A percentile compares a stretch with the other conserved stretches of the same genome.
Evolutionary conservation across 1,139 yeast genomes (phyloP).

Genomic region (Chernovozyma sophiae-reginae): DNA sequence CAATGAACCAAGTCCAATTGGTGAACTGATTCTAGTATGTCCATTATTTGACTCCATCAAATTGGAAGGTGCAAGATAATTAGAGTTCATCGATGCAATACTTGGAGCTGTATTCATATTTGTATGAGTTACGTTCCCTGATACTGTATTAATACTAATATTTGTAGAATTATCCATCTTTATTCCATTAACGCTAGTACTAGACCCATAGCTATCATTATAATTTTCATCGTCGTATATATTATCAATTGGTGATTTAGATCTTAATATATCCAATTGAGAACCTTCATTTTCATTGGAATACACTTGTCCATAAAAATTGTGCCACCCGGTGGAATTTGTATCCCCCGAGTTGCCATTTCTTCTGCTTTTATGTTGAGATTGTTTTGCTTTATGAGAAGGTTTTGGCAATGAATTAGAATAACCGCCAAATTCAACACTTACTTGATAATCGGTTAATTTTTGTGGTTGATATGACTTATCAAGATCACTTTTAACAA

Average conservation of each 20-base stretch:
- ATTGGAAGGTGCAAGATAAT: background rate
- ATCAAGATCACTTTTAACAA: conserved; percentile 23
- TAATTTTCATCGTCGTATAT: background rate
- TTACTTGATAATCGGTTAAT: conserved; percentile 37
- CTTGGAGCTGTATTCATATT: background rate
- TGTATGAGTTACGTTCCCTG: background rate
- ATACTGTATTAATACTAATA: background rate
- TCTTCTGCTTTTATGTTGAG: background rate
- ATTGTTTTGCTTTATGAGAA: conserved; percentile 6
- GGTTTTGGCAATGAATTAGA: conserved; percentile 32
- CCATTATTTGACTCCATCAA: background rate
- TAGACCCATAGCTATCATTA: background rate
- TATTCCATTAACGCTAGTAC: background rate
- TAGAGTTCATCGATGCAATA: background rate
- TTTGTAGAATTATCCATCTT: background rate
- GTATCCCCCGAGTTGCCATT: conserved; percentile 1
- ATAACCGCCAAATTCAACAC: conserved; percentile 41
- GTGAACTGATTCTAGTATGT: conserved; percentile 5
- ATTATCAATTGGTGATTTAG: background rate
- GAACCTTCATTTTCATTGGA: conserved; percentile 12
- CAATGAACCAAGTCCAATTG: background rate
- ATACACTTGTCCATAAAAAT: conserved; percentile 25
- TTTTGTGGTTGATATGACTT: conserved; percentile 30
- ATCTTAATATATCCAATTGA: conserved; percentile 1
- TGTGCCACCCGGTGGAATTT: conserved; percentile 11